Base-by-base conservation (phyloP, 129 eudicot genomes). In the Apium graveolens region DNA sequence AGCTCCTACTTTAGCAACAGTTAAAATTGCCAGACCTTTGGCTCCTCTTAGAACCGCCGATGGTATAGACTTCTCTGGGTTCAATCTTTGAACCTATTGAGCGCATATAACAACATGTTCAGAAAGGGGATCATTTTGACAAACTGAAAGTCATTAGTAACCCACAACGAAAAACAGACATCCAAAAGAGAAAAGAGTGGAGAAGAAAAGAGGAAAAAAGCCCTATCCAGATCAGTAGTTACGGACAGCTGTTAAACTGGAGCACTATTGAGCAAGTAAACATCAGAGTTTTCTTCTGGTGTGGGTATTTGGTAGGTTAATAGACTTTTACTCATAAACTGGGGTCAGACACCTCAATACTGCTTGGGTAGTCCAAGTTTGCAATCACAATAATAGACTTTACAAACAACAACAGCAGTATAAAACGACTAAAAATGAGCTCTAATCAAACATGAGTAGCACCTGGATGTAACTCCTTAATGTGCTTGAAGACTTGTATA, bases 31-130 rank as follows among this genome's bases (percentile, higher is more conserved):
- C 32, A 96, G 89, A 76, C 99, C 99, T 82, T 83, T 90, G 37
- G 97, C 97, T 82, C 99, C 97, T 82, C 87, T 90, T 77, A 96
- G 82, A 84, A 96, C 90, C 20, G 97, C 89, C 29, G 89, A 74
- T 44, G 99, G 99, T 31, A 96, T 90, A 75, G 97, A 90, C 82
- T 81, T 92, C 88, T 96, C 99, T 29, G 99, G 99, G 79, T 92
- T 96, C 86, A 96, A 80, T 82, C 97, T 82, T 16, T 95, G 86
- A 60, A 86, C 99, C 97, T 91, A 87, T 70, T 39, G 74, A 82
- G 76, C 35, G 41, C 41, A 68, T 21, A 21, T 10, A 24, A 57
- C 5, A 57, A 2, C 66, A n/a, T 57, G 31, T 12, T 65, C 71
- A 65, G 39, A 65, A 31, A 65, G 21, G 37, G 9, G 20, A 65